Conservation (phyloP, 1,284 basidiomycete species). For the Ustilago shanxiensis region DNA sequence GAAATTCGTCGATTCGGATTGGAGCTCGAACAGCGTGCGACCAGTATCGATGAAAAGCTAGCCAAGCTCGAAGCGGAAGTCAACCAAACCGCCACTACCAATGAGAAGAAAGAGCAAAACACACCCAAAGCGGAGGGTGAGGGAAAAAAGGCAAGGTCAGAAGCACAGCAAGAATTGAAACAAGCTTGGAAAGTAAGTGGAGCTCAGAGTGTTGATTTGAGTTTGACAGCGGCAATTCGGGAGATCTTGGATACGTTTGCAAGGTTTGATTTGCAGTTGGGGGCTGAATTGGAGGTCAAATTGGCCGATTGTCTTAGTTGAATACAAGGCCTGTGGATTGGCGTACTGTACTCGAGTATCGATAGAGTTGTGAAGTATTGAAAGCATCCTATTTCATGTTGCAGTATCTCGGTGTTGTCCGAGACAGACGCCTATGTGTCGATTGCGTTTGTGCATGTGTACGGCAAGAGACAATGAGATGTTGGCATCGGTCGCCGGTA, state of each 20-base stretch:
- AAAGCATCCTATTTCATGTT: background rate
- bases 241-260: constrained; percentile 40
- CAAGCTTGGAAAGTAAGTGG: constrained; percentile 31
- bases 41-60: constrained; percentile 21
- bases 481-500: no score
- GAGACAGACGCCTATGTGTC: no score
- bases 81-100: background rate
- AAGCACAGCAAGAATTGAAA: constrained; percentile 18
- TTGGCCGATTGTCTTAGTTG: constrained; percentile 33
- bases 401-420: no score
- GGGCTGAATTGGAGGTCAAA: constrained; percentile 33
- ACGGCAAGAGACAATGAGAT: no score
- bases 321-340: constrained; percentile 3
- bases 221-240: constrained; percentile 19
- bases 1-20: constrained; percentile 29
- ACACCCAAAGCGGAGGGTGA: background rate
- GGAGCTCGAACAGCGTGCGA: constrained; percentile 33
- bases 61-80: constrained; percentile 9
- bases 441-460: no score
- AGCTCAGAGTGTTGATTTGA: constrained; percentile 22
- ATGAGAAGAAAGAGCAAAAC: background rate
- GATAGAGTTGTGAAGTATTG: background rate
- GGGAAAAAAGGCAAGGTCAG: background rate
- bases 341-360: no score
- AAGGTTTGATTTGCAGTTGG: constrained; percentile 37